These are phyloP conservation scores for Apiospora hydei DNA, from an alignment of 2,329 filamentous ascomycete species.

Conservation along the genomic window DNA sequence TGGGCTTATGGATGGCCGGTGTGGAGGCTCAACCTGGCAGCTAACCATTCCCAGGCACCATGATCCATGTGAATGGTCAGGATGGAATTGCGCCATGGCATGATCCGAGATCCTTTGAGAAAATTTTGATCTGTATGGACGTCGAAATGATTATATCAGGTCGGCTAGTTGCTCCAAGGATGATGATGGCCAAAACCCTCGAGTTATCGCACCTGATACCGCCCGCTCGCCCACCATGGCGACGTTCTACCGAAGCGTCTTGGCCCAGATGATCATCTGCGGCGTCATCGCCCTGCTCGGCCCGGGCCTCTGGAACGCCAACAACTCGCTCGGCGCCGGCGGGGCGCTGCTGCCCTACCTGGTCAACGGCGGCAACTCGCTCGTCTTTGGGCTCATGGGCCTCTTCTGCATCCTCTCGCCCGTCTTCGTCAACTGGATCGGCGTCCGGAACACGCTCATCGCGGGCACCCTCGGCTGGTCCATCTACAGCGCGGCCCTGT, in stretches of 20 bases:
- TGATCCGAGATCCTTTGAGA: background rate
- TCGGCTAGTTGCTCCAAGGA: too few relatives aligned
- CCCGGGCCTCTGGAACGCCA: slow-evolving; percentile 75
- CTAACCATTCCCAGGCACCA: background rate
- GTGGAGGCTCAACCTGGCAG: background rate
- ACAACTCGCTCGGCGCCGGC: slow-evolving; percentile 77
- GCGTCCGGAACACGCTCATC: slow-evolving; percentile 75
- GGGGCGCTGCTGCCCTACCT: slow-evolving; percentile 70
- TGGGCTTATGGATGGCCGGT: background rate
- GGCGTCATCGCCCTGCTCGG: slow-evolving; percentile 75
- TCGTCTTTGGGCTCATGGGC: slow-evolving; percentile 78
- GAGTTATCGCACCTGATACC: background rate
- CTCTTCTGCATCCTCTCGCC: slow-evolving; percentile 72
- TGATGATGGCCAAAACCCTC: background rate
- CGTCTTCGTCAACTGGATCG: slow-evolving; percentile 69
- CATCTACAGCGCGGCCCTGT: slow-evolving; percentile 74
- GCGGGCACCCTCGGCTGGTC: slow-evolving; percentile 76
- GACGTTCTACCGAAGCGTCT: slow-evolving; percentile 76
- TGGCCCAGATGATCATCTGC: slow-evolving; percentile 75
- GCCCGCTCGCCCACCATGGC: slow-evolving; percentile 44
- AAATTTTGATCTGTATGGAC: background rate
- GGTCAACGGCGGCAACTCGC: slow-evolving; percentile 73
- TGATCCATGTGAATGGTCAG: background rate
- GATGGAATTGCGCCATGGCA: background rate
- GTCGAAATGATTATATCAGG: background rate